Base-by-base conservation (phyloP, 2,329 filamentous ascomycete species). In the Fusarium xyrophilum region DNA sequence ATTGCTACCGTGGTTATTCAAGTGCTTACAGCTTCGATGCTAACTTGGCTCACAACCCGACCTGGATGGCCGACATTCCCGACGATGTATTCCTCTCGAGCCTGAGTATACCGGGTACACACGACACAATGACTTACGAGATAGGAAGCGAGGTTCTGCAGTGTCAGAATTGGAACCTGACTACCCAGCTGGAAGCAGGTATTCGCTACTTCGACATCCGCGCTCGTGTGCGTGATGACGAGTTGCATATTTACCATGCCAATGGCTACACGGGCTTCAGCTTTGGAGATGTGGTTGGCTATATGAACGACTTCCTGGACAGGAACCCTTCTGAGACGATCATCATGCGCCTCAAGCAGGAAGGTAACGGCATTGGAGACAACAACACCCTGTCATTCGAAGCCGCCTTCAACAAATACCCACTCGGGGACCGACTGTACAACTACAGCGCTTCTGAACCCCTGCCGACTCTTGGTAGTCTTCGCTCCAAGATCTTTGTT, bases 51-150 rank as follows among this genome's bases (percentile, higher is more conserved):
- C 66, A 75, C 42, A 72, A 79, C 33, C 72, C 78, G 10, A 55
- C 65, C 38, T 85, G 83, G 83, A 84, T 84, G 83, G 74, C 74
- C 23, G 51, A 52, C 10, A 71, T 85, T 14, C 80, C 81, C 30
- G 80, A 84, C 72, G 64, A 74, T 28, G 74, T 77, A 36, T 76
- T 74, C 46, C 73, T 86, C 35, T 78, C 82, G 33, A 78, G 74
- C 52, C 77, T 86, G 42, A 84, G 82, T 46, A 80, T 86, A 60
- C 84, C 84, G 1, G 84, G 84, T 32, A 85, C 84, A 3, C 84
- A 86, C 75, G 83, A 86, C 72, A 85, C 83, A 27, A 81, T 86
- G 80, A 85, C 84, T 21, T 83, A 81, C 66, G 72, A 75, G 44
- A 75, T 83, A 57, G 68, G 62, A 30, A 68, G 73, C 43, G 75